A percentile compares a stretch with the other conserved stretches of the same genome.
Conservation (phyloP, 1,284 basidiomycete species). For the Xanthoconium separans region DNA sequence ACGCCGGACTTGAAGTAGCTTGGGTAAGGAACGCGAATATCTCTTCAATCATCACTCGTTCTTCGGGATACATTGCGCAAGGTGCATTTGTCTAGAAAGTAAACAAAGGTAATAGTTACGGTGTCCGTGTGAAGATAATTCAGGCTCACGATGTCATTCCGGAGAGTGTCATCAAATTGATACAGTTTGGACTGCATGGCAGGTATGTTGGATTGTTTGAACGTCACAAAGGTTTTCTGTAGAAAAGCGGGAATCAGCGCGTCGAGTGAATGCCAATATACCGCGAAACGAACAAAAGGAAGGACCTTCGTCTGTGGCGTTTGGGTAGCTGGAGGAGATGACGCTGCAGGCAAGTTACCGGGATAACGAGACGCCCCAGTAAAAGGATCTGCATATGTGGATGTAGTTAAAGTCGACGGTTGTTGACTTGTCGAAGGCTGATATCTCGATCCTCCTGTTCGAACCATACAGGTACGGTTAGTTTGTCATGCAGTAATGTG, state of each 20-base stretch:
- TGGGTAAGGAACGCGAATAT: constrained; percentile 64
- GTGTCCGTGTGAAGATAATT: neutral
- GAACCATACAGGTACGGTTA: neutral
- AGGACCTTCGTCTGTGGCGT: constrained; percentile 43
- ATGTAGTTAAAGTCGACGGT: constrained; percentile 16
- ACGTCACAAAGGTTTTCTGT: constrained; percentile 63
- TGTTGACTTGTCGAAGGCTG: constrained; percentile 13
- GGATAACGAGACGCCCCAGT: constrained; percentile 42
- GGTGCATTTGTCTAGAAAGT: constrained; percentile 57
- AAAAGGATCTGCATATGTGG: constrained; percentile 40
- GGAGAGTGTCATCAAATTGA: constrained; percentile 76
- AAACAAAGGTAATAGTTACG: constrained; percentile 1
- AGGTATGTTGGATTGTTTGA: constrained; percentile 86
- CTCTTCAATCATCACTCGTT: constrained; percentile 63
- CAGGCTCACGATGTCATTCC: constrained; percentile 59
- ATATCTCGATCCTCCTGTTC: constrained; percentile 37
- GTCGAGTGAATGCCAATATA: neutral
- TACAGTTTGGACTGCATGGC: constrained; percentile 84
- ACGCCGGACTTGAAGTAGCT: constrained; percentile 42
- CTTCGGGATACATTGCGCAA: constrained; percentile 69
- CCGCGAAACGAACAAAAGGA: constrained; percentile 52
- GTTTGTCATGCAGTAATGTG: constrained; percentile 9
- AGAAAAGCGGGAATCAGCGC: constrained; percentile 3
- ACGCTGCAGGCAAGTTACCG: constrained; percentile 25
- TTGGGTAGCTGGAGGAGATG: constrained; percentile 21